Evolutionary conservation across 1,284 basidiomycete species (phyloP).

Genomic region (Stereum hirsutum): DNA sequence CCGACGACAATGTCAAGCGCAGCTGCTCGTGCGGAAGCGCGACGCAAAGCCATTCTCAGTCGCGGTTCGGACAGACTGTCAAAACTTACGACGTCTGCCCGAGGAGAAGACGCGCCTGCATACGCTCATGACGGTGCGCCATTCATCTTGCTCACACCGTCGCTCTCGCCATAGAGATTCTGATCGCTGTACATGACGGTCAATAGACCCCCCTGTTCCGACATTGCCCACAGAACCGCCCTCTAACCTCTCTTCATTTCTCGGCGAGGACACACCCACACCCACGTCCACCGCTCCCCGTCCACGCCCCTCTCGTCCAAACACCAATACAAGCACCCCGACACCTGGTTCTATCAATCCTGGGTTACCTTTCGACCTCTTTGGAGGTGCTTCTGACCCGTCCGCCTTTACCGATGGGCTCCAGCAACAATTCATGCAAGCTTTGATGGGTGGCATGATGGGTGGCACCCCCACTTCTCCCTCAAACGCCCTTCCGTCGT

Average conservation of each 20-base stretch:
- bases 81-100: constrained; percentile 64
- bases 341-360: too few species aligned
- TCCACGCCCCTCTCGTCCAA: constrained; percentile 13
- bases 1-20: constrained; percentile 16
- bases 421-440: constrained; percentile 54
- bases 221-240: constrained; percentile 16
- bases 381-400: constrained; percentile 30
- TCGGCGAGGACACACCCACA: constrained; percentile 51
- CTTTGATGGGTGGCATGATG: constrained; percentile 45
- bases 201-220: constrained; percentile 22
- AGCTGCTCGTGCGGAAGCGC: constrained; percentile 62
- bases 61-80: constrained; percentile 63
- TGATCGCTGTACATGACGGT: too few species aligned
- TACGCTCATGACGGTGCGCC: constrained; percentile 45
- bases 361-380: constrained; percentile 10
- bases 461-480: constrained; percentile 10
- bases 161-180: too few species aligned
- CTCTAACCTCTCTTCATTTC: constrained; percentile 33
- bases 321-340: constrained; percentile 8
- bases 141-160: not conserved
- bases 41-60: constrained; percentile 62
- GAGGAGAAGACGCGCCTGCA: constrained; percentile 60
- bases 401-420: constrained; percentile 57
- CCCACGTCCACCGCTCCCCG: constrained; percentile 31
- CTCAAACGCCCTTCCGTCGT: not conserved